phyloP scores from a whole-genome alignment of 2,329 filamentous ascomycete species.

The Aspergillus phoenicis region DNA sequence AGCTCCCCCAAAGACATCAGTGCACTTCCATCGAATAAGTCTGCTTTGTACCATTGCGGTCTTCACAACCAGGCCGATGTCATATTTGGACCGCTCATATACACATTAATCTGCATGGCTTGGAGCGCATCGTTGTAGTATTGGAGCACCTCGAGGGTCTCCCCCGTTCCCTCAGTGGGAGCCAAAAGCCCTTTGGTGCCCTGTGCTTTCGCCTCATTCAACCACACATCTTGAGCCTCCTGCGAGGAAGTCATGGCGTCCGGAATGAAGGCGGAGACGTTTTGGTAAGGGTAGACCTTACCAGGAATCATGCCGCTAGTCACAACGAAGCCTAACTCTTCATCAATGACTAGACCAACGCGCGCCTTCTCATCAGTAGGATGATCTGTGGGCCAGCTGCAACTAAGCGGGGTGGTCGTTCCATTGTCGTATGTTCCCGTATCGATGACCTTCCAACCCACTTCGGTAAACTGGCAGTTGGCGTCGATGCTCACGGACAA shows the following conservation, averaged over 20 bases:
- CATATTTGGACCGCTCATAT: neutral
- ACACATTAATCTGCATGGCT: neutral
- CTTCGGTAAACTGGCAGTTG: slow-evolving; percentile 2
- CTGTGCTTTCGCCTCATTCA: neutral
- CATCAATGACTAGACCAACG: neutral
- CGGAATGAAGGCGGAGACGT: slow-evolving; percentile 2
- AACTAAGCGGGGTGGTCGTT: neutral
- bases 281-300: slow-evolving; percentile 2
- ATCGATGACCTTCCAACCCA: neutral
- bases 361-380: neutral
- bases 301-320: neutral
- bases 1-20: too few species aligned
- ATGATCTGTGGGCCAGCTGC: neutral
- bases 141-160: neutral
- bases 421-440: neutral
- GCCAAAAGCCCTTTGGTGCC: neutral
- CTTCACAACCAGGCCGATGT: neutral
- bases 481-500: neutral
- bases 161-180: neutral
- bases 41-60: too few species aligned
- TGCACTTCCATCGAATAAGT: too few species aligned
- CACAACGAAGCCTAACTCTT: neutral
- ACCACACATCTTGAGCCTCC: neutral
- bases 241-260: neutral
- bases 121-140: neutral